Base-by-base conservation (phyloP, 2,329 filamentous ascomycete species). In the Penicillium corylophilum region DNA sequence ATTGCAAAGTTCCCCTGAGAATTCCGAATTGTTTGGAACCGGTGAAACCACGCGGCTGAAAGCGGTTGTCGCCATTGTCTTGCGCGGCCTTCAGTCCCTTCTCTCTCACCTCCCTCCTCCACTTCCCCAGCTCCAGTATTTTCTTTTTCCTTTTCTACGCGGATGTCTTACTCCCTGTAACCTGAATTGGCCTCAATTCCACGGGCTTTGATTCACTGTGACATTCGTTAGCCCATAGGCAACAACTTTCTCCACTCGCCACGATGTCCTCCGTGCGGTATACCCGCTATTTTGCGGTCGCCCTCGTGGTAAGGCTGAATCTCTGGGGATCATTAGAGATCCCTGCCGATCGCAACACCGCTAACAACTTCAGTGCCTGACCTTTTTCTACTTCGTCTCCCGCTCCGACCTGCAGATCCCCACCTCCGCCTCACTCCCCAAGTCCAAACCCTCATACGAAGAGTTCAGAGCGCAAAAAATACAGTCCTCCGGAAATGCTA, bases 301-400 rank as follows among this genome's bases (percentile, higher is more conserved):
- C 90, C 53, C 82, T 91, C 68, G 87, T 95, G 68, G 92, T 95
- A 82, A 69, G 87, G 80, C 20, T 13, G 24, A 5, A 9, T 8
- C 23, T 5, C 12, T 22, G 16, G 10, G 18, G 35, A 26, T 41
- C 20, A 3, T 40, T 13, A 3, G 29, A 9, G 23, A 29, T 13
- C 26, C 15, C 41, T 26, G 24, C 3, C 22, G 26, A 44, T 44
- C 18, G 36, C 24, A 9, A 39, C 46, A 46, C 28, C 35, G 31
- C 48, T 50, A 44, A 51, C 16, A 13, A 15, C 13, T 23, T 16
- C 54, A 83, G 80, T 76, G 84, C 51, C 73, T 95, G 57, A 79
- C 85, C 57, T 78, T 95, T 56, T 82, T 96, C 71, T 94, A 93
- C 77, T 90, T 93, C 74, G 83, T 95, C 67, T 88, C 89, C 57